Percentiles rank a stretch among this genome's conserved stretches.
These are phyloP conservation scores for Alternaria sp. DNA, from an alignment of 2,329 filamentous ascomycete genomes.

Conservation along the genomic window DNA sequence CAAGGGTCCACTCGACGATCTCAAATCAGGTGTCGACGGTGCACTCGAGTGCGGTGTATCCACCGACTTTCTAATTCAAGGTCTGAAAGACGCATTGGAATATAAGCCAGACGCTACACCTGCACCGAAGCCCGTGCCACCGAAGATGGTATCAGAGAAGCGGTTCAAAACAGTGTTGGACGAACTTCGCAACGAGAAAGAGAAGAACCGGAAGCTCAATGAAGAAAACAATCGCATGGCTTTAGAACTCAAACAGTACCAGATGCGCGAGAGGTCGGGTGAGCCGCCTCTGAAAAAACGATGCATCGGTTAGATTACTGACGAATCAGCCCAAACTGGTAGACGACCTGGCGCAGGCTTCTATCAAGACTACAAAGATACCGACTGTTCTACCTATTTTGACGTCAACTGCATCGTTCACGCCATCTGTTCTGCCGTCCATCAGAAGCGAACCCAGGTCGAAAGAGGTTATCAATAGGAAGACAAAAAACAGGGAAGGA, in stretches of 20 bases:
- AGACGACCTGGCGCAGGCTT: not conserved
- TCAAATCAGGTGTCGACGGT: constrained; percentile 21
- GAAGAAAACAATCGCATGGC: constrained; percentile 34
- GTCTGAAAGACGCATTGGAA: constrained; percentile 15
- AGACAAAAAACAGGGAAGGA: not conserved
- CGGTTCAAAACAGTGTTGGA: constrained; percentile 22
- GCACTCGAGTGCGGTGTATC: constrained; percentile 22
- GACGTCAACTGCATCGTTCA: too few relatives aligned
- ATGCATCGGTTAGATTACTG: constrained; percentile 1
- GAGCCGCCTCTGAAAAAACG: not conserved
- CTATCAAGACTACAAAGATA: not conserved
- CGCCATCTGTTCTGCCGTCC: not conserved
- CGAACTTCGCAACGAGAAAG: constrained; percentile 20
- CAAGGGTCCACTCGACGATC: constrained; percentile 25
- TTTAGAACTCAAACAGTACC: constrained; percentile 23
- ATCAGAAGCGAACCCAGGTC: not conserved
- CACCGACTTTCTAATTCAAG: constrained; percentile 17
- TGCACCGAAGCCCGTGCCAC: constrained; percentile 18
- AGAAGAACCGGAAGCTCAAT: constrained; percentile 28
- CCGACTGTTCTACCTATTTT: not conserved
- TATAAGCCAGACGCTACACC: constrained; percentile 14
- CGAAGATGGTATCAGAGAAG: constrained; percentile 24
- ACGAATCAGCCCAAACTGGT: not conserved
- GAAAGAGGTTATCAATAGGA: not conserved
- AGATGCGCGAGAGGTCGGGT: constrained; percentile 4